A percentile compares a stretch with the other conserved stretches of the same genome.
phyloP scores from a whole-genome alignment of 2,329 filamentous ascomycete species.

The Arthroderma sp. region DNA sequence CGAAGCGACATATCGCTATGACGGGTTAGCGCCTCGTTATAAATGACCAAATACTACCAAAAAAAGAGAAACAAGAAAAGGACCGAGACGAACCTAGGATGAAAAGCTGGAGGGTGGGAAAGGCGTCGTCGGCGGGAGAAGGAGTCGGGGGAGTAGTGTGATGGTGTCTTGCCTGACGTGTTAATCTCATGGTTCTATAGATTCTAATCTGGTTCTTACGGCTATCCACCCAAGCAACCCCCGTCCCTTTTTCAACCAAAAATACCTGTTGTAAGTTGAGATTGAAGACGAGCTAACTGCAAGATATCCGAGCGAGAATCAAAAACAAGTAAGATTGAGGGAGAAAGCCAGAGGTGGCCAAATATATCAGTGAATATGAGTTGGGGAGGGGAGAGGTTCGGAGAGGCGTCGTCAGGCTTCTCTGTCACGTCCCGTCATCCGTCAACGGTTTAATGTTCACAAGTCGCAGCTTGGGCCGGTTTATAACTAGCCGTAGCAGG shows the following conservation, averaged over 20 bases:
- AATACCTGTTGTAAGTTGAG: neutral
- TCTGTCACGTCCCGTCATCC: neutral
- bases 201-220: constrained; percentile 43
- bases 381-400: neutral
- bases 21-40: neutral
- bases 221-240: constrained; percentile 20
- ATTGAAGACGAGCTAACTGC: neutral
- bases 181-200: constrained; percentile 47
- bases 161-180: constrained; percentile 39
- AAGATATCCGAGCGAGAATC: neutral
- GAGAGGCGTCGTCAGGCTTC: neutral
- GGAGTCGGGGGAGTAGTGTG: constrained; percentile 6
- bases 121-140: constrained; percentile 49
- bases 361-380: neutral
- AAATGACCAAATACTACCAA: neutral
- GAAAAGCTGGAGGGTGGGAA: constrained; percentile 72
- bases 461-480: neutral
- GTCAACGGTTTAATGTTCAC: neutral
- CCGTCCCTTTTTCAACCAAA: neutral
- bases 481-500: neutral
- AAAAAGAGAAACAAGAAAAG: neutral
- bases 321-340: neutral
- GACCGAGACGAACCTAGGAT: constrained; percentile 55
- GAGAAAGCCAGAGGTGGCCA: neutral
- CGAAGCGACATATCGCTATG: constrained; percentile 77